phyloP scores from a whole-genome alignment of 306 rosid species.

The Malus sieversii region DNA sequence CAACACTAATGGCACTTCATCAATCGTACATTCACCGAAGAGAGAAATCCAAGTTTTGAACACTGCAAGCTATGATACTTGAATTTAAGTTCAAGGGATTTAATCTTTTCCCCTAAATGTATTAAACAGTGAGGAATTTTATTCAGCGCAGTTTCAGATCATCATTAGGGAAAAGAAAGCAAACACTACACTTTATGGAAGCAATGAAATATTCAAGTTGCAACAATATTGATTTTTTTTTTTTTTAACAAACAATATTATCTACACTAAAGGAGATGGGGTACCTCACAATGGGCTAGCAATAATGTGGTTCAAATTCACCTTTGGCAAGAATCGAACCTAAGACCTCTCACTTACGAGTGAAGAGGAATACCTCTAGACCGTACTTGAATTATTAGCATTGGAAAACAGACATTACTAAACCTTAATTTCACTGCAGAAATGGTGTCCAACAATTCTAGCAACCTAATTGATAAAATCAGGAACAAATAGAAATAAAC shows the following conservation, averaged over 20 bases:
- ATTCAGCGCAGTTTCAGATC: not conserved
- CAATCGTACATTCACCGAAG: not conserved
- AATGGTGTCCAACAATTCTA: not conserved
- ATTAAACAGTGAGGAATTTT: not conserved
- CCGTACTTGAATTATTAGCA: no score
- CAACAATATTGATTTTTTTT: no score
- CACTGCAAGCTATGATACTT: not conserved
- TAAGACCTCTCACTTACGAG: no score
- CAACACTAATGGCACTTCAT: not conserved
- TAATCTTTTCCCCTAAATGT: not conserved
- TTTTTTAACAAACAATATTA: no score
- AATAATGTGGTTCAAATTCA: no score
- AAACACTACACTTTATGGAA: not conserved
- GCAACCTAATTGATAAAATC: not conserved
- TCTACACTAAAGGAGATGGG: no score
- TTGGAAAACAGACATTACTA: not conserved
- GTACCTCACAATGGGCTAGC: no score
- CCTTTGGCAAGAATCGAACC: no score
- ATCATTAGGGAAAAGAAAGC: not conserved
- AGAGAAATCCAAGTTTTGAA: not conserved
- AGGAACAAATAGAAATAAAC: not conserved
- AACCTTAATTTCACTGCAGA: not conserved
- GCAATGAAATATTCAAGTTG: no score
- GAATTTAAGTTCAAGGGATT: not conserved
- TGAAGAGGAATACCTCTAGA: no score